Conservation (phyloP, 2,329 filamentous ascomycete genomes). For the Fusarium sp. region DNA sequence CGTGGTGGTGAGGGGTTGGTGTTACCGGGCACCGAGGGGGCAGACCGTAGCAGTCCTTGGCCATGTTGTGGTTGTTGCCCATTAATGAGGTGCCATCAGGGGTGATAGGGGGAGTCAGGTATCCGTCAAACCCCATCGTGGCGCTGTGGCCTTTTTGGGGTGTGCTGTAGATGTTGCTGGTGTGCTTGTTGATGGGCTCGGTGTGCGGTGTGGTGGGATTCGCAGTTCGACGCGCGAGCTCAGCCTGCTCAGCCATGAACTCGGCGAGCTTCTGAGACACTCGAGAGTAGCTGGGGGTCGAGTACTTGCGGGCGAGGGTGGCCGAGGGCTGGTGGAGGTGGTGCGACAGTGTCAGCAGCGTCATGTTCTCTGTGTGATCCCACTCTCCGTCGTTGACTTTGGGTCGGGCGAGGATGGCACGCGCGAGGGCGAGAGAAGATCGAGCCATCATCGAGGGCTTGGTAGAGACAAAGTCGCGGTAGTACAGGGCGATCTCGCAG, state of each 20-base stretch:
- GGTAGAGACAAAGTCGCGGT: constrained; percentile 95
- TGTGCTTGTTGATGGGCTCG: constrained; percentile 64
- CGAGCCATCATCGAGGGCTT: constrained; percentile 92
- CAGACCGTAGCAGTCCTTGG: constrained; percentile 61
- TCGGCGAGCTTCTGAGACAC: constrained; percentile 68
- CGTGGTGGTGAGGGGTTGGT: constrained; percentile 65
- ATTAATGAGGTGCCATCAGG: constrained; percentile 75
- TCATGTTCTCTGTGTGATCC: constrained; percentile 78
- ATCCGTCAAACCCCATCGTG: constrained; percentile 76
- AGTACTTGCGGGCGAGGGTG: constrained; percentile 70
- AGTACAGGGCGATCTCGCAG: constrained; percentile 93
- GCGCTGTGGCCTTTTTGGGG: constrained; percentile 80
- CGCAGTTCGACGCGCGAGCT: constrained; percentile 61
- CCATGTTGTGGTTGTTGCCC: constrained; percentile 54
- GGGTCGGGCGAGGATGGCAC: constrained; percentile 84
- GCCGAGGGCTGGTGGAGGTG: constrained; percentile 69
- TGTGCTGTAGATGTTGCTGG: constrained; percentile 75
- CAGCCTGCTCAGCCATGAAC: constrained; percentile 70
- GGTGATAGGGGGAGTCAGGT: constrained; percentile 87
- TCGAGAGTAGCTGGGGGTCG: constrained; percentile 63
- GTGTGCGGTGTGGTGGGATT: constrained; percentile 71
- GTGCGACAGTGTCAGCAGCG: constrained; percentile 69
- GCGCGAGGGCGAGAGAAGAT: constrained; percentile 85
- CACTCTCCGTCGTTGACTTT: constrained; percentile 82
- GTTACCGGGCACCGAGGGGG: constrained; percentile 72